Conservation (phyloP, 495 filamentous ascomycete species). For the Penicillium mononematosum region DNA sequence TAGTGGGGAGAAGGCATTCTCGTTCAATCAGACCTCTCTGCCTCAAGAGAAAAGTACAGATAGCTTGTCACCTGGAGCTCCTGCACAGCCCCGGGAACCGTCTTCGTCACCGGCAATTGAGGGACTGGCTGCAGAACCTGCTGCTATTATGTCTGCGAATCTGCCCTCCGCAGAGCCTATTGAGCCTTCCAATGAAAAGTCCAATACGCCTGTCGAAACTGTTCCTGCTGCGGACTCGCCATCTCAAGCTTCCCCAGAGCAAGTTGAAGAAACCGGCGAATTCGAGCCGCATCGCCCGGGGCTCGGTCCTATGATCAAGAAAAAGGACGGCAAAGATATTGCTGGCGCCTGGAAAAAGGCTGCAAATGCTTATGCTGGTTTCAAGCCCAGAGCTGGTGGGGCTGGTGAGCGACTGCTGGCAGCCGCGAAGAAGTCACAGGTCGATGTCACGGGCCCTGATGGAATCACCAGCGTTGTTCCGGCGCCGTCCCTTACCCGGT, state of each 20-base stretch:
- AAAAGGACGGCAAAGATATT: constrained; percentile 66
- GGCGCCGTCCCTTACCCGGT: constrained; percentile 56
- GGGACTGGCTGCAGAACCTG: constrained; percentile 11
- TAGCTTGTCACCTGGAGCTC: neutral
- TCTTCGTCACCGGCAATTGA: constrained; percentile 8
- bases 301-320: constrained; percentile 88
- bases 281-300: constrained; percentile 64
- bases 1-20: constrained; percentile 18
- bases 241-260: neutral
- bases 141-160: constrained; percentile 22
- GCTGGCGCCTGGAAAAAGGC: constrained; percentile 81
- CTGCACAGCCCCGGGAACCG: constrained; percentile 3
- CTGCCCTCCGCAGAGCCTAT: constrained; percentile 3
- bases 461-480: constrained; percentile 86
- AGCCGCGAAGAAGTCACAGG: constrained; percentile 54
- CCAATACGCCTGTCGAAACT: neutral
- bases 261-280: constrained; percentile 44
- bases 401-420: constrained; percentile 69
- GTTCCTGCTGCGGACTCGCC: neutral
- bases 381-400: constrained; percentile 81
- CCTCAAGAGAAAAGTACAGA: constrained; percentile 18
- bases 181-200: neutral
- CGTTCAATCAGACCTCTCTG: constrained; percentile 13
- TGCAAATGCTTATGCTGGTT: constrained; percentile 74
- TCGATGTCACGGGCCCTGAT: constrained; percentile 63